A percentile compares a stretch with the other conserved stretches of the same genome.
phyloP scores from a whole-genome alignment of 2,329 filamentous ascomycete genomes.

The Colletotrichum sojae region DNA sequence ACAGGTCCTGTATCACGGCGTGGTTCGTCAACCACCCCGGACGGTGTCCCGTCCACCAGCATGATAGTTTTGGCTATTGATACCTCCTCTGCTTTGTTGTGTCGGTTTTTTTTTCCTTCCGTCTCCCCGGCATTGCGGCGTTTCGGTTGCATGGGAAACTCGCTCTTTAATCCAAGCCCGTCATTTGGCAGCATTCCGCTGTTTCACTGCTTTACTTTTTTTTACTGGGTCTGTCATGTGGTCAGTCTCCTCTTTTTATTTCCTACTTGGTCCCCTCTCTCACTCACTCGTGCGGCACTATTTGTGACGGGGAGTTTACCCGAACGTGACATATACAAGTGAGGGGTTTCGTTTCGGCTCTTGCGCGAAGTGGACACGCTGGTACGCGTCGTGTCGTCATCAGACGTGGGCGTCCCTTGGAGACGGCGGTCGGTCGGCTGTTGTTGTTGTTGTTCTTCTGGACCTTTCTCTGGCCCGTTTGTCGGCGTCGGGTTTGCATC shows the following conservation, averaged over 20 bases:
- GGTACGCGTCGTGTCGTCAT: slow-evolving; percentile 16
- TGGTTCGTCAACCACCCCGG: slow-evolving; percentile 76
- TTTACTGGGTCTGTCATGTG: background rate
- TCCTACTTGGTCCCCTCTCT: slow-evolving; percentile 1
- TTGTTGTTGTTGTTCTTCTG: slow-evolving; percentile 16
- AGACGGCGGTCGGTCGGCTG: background rate
- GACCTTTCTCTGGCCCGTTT: slow-evolving; percentile 5
- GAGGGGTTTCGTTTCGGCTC: background rate
- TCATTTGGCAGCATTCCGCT: slow-evolving; percentile 15
- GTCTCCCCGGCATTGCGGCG: slow-evolving; percentile 28
- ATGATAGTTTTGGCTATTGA: slow-evolving; percentile 71
- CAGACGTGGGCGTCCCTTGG: slow-evolving; percentile 15
- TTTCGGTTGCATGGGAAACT: slow-evolving; percentile 27
- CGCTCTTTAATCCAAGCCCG: slow-evolving; percentile 29
- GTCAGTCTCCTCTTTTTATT: slow-evolving; percentile 19
- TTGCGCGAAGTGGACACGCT: slow-evolving; percentile 10
- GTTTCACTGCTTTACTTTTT: slow-evolving; percentile 3
- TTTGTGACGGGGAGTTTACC: slow-evolving; percentile 5
- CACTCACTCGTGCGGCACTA: slow-evolving; percentile 9
- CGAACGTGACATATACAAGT: background rate
- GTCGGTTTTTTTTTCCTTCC: background rate
- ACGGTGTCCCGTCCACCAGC: slow-evolving; percentile 76
- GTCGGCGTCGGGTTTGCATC: slow-evolving; percentile 6
- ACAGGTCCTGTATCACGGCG: slow-evolving; percentile 70
- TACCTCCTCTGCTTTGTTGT: slow-evolving; percentile 4